Conservation (phyloP, 192 early-diverging fungal genomes). For the Coemansia sp. region DNA sequence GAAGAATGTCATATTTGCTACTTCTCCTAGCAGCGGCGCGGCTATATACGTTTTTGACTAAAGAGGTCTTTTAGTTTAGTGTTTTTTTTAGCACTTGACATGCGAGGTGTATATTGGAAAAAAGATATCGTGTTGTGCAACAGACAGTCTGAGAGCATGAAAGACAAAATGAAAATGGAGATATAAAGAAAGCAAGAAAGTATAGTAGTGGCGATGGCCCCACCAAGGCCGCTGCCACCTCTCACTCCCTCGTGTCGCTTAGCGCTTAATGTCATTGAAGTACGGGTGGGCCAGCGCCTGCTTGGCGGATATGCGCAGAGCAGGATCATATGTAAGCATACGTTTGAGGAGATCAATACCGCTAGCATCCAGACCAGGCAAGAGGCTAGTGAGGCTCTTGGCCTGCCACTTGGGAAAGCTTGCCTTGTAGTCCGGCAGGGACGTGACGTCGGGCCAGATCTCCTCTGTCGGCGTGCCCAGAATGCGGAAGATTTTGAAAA, state of each 20-base stretch:
- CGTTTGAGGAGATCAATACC: constrained; percentile 76
- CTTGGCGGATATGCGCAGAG: constrained; percentile 82
- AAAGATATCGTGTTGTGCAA: too few species aligned
- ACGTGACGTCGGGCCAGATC: constrained; percentile 76
- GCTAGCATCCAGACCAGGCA: constrained; percentile 61
- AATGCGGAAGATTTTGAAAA: constrained; percentile 88
- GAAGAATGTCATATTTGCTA: constrained; percentile 59
- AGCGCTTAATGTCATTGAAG: constrained; percentile 60
- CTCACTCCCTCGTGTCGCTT: background rate
- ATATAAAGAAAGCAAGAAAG: background rate
- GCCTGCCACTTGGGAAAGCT: constrained; percentile 76
- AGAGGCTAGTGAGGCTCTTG: constrained; percentile 49
- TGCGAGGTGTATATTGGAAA: background rate
- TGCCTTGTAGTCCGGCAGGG: constrained; percentile 80
- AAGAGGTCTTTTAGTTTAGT: background rate
- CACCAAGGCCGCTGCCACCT: background rate
- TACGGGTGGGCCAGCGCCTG: constrained; percentile 81
- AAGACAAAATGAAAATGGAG: too few species aligned
- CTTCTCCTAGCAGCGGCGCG: constrained; percentile 29
- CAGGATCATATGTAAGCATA: constrained; percentile 78
- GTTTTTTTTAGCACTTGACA: background rate
- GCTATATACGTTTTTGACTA: constrained; percentile 21
- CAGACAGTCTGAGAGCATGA: too few species aligned
- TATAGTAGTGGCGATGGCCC: background rate
- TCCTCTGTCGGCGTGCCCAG: constrained; percentile 82